Base-by-base conservation (phyloP, 257 asterid species). In the Primulina huaijiensis region DNA sequence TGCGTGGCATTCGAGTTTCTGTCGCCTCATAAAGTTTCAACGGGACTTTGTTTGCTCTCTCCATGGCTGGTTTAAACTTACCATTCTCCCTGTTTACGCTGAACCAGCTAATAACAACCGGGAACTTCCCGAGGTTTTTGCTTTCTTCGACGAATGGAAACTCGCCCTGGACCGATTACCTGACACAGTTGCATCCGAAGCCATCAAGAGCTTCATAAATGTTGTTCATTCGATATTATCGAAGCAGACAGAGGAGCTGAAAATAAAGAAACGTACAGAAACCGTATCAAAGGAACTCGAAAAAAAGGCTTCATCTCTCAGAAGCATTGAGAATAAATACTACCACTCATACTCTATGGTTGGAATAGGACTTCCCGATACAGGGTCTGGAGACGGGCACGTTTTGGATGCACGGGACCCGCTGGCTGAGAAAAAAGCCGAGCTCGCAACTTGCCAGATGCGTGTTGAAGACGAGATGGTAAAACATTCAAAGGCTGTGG, bases 141-240 rank as follows among this genome's bases (percentile, higher is more conserved):
- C 82, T 2, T 94, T 94, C 69, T 89, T 88, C 8, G 99, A 94
- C 27, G 97, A 91, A 83, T 94, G 99, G 97, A 94, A 89, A 70
- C 95, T 85, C 0, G 90, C 96, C 6, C 90, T 94, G n/a, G 99
- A 94, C 78, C 89, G 95, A 10, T 69, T 91, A n/a, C 99, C 99
- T 0, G 97, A 94, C 68, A 91, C 97, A 0, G 99, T 93, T 3
- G 97, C 99, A 19, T 89, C 99, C 0, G 99, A 91, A 70, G 90
- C 99, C 74, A 83, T 94, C 83, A 94, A 94, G 65, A 91, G 99
- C 87, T 94, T 94, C 83, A 85, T 94, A 71, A 89, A 91, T 17
- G 97, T 91, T 16, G 95, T 94, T 62, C 96, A 86, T 35, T 91
- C 99, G 3, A 89, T 94, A 64, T 81, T 83, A 6, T n/a, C 69